Conservation (phyloP, 495 filamentous ascomycete genomes). For the Hypoxylon subgilvum region DNA sequence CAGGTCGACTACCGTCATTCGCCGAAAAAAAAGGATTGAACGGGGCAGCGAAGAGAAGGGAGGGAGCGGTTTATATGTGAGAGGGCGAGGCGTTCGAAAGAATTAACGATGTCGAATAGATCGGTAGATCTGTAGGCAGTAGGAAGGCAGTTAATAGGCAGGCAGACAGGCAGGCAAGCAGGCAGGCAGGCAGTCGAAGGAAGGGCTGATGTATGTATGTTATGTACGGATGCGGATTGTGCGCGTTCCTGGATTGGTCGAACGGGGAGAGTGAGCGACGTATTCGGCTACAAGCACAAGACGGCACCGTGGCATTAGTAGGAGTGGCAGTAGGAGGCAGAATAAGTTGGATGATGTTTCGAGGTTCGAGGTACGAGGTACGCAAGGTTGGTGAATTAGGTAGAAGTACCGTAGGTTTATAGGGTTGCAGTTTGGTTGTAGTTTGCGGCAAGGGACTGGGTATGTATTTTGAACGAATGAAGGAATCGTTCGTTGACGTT, state of each 20-base stretch:
- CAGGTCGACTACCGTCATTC: slow-evolving; percentile 14
- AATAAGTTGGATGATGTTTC: not conserved
- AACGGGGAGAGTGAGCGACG: slow-evolving; percentile 8
- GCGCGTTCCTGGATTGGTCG: slow-evolving; percentile 29
- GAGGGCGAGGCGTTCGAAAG: slow-evolving; percentile 7
- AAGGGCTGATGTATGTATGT: slow-evolving; percentile 27
- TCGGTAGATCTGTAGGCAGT: not conserved
- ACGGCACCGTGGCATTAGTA: not conserved
- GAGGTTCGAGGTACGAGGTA: slow-evolving; percentile 6
- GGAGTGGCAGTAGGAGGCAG: not conserved
- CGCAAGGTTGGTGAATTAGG: no score
- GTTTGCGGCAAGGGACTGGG: slow-evolving; percentile 1
- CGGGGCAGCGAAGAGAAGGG: not conserved
- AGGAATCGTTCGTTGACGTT: not conserved
- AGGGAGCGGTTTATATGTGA: not conserved
- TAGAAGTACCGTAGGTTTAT: slow-evolving; percentile 19
- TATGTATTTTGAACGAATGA: not conserved
- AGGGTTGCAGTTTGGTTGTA: slow-evolving; percentile 22
- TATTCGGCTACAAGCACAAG: slow-evolving; percentile 17
- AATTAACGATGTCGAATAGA: slow-evolving; percentile 9
- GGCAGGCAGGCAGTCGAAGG: slow-evolving; percentile 25
- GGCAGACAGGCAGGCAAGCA: slow-evolving; percentile 10
- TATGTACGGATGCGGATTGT: slow-evolving; percentile 22
- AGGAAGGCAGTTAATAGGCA: slow-evolving; percentile 23
- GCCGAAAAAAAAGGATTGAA: slow-evolving; percentile 5